These are phyloP conservation scores for Vanderwaltozyma yarrowii DNA, from an alignment of 805 yeast species.

Conservation along the genomic window DNA sequence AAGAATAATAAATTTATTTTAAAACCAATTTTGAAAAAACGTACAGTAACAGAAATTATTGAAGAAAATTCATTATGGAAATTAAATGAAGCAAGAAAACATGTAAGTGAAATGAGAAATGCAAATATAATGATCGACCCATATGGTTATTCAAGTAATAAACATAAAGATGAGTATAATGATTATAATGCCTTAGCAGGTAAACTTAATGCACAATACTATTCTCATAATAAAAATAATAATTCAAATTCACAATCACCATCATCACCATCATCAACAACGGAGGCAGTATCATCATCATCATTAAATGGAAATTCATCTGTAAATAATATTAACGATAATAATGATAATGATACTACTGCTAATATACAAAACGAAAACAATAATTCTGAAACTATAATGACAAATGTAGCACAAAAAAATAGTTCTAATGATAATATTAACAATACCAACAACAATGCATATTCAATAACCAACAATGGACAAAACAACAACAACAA, in stretches of 20 bases:
- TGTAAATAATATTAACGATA: not conserved
- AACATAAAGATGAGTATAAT: conserved; percentile 17
- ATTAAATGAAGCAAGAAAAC: conserved; percentile 46
- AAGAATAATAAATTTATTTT: conserved; percentile 26
- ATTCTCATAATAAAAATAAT: not conserved
- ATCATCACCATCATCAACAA: not conserved
- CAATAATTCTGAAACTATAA: not conserved
- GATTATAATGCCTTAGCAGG: conserved; percentile 29
- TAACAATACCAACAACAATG: not conserved
- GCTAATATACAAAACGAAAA: conserved; percentile 1
- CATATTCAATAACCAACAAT: conserved; percentile 1
- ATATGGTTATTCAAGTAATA: conserved; percentile 8
- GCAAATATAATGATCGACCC: conserved; percentile 20
- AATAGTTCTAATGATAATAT: not conserved
- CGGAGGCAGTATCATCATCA: not conserved
- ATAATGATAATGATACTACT: not conserved
- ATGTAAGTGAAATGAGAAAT: conserved; percentile 34
- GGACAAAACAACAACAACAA: not conserved
- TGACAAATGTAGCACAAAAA: no score
- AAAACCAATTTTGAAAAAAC: conserved; percentile 82
- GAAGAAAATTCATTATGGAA: conserved; percentile 31
- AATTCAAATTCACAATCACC: not conserved
- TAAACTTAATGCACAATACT: conserved; percentile 30
- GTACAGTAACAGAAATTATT: conserved; percentile 71
- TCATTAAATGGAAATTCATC: not conserved